phyloP scores from a whole-genome alignment of 1,284 basidiomycete genomes.

The Sparassis latifolia region DNA sequence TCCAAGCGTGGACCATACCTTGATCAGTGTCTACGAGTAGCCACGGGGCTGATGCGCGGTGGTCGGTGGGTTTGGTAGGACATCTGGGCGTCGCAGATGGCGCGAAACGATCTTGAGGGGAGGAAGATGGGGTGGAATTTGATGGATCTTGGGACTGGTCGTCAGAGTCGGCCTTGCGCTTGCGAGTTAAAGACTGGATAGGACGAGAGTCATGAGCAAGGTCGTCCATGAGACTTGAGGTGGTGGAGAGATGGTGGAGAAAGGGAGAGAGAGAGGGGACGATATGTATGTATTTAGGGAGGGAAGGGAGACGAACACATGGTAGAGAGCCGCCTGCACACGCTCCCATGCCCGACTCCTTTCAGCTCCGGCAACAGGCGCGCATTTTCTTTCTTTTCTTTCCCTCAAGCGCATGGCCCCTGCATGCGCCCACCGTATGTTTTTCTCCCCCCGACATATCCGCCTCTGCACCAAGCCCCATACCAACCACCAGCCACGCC shows the following conservation, averaged over 20 bases:
- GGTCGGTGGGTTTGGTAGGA: conserved; percentile 23
- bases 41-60: conserved; percentile 21
- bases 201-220: conserved; percentile 38
- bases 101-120: conserved; percentile 26
- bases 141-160: conserved; percentile 28
- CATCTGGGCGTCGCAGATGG: conserved; percentile 29
- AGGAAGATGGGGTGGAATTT: conserved; percentile 14
- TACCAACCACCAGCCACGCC: too few relatives aligned
- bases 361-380: conserved; percentile 8
- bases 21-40: conserved; percentile 15
- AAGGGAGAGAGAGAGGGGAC: conserved; percentile 20
- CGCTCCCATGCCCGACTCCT: conserved; percentile 19
- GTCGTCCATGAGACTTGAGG: conserved; percentile 37
- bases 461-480: too few relatives aligned
- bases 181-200: conserved; percentile 36
- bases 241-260: conserved; percentile 21
- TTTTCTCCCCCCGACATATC: too few relatives aligned
- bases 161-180: conserved; percentile 50
- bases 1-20: conserved; percentile 14
- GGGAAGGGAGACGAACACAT: conserved; percentile 24
- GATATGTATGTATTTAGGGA: conserved; percentile 29
- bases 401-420: conserved; percentile 2
- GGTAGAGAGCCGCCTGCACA: conserved; percentile 23
- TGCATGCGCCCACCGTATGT: background rate
- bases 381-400: conserved; percentile 5